Evolutionary conservation across 805 yeast genomes (phyloP).

Genomic region (Lipomyces yamanashiensis): DNA sequence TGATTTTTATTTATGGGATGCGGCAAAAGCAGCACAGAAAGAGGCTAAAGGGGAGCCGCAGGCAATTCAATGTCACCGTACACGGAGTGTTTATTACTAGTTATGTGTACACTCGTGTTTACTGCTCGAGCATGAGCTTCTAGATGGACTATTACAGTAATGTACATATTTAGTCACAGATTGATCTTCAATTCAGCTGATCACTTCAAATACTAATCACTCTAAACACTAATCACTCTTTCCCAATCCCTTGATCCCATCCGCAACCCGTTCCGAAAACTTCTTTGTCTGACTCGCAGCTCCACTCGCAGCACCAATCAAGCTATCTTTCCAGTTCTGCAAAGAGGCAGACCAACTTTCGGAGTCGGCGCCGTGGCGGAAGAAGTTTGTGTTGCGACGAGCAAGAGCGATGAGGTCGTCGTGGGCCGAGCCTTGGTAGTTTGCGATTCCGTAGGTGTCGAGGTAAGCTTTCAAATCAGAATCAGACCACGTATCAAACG

Average conservation of each 20-base stretch:
- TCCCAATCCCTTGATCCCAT: conserved; percentile 13
- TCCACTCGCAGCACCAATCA: conserved; percentile 14
- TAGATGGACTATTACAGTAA: not conserved
- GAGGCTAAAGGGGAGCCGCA: conserved; percentile 22
- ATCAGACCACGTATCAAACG: conserved; percentile 58
- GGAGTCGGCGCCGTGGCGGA: conserved; percentile 29
- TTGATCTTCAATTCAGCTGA: not conserved
- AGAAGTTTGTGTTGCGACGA: conserved; percentile 21
- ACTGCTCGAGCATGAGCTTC: not conserved
- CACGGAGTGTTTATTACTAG: conserved; percentile 44
- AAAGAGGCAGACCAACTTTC: conserved; percentile 25
- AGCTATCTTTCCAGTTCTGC: conserved; percentile 18
- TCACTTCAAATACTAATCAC: not conserved
- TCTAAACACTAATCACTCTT: not conserved
- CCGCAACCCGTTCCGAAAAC: conserved; percentile 14
- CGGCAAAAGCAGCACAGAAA: conserved; percentile 49
- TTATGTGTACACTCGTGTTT: not conserved
- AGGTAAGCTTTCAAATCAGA: conserved; percentile 63
- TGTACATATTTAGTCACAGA: not conserved
- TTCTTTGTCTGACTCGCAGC: conserved; percentile 27
- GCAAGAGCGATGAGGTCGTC: conserved; percentile 39
- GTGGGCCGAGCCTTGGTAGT: conserved; percentile 33
- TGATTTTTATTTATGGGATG: conserved; percentile 53
- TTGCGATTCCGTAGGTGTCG: conserved; percentile 48
- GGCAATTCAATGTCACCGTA: conserved; percentile 47